Base-by-base conservation (phyloP, 2,329 filamentous ascomycete genomes). In the Ophiocordyceps camponoti-floridani region DNA sequence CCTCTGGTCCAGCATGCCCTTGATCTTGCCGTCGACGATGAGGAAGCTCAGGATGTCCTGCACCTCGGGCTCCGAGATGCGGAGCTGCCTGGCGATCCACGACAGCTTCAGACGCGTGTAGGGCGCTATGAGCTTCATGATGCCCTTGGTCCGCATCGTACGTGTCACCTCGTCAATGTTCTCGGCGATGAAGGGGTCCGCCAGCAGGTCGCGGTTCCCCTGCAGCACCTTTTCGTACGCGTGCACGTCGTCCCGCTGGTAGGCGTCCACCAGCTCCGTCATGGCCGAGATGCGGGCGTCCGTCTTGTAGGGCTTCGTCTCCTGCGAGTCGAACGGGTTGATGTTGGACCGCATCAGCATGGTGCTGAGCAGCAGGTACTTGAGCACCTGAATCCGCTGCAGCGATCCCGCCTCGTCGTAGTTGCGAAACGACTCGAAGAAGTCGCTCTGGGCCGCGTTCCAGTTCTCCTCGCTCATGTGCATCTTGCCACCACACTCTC, bases 391-490 rank as follows among this genome's bases (percentile, higher is more conserved):
- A 53, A 96, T 96, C 42, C 91, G 79, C 62, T 96, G 89, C 55
- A 95, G 74, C 26, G 88, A 95, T 41, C 91, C 91, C 38, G 91
- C 91, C 68, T 98, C 91, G 59, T 98, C 91, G 65, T 96, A 98
- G 66, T 95, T 96, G 46, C 88, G 84, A 69, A 98, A 98, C 1
- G 89, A 94, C 62, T 98, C 91, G 62, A 95, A 95, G 63, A 98
- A 98, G 67, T 96, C 91, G 54, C 80, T 89, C 64, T 96, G 88
- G 1, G 91, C 91, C 56, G 88, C 85, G 60, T 91, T 86, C 91
- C 91, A 98, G 61, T 96, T 96, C 67, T 96, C 91, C 70, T 98
- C 91, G 61, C 84, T 91, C 91, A 98, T 96, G 67, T 96, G 88
- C 91, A 98, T 98, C 70, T 98, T 98, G 54, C 91, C 91, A 56